Evolutionary conservation across 2,329 filamentous ascomycete species (phyloP), one percentile per base, ranked within the genome.

Genomic region (Claviceps capensis): DNA sequence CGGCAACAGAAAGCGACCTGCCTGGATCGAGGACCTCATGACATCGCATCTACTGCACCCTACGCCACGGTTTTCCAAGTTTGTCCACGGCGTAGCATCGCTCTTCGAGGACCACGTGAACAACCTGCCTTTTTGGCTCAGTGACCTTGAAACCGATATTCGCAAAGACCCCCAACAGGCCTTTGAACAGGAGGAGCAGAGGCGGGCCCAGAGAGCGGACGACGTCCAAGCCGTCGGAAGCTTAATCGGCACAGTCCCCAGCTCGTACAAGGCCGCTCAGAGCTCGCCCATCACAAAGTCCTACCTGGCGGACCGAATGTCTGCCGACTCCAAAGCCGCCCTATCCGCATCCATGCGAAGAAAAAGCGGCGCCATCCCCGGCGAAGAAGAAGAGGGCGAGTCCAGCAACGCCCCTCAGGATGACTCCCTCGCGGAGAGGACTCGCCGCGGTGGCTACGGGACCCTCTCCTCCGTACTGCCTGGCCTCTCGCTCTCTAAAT

Each of bases 71-170:
- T 98, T 98, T 71, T 96, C 89, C 61, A 98, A 98, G 67, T 98
- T 97, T 60, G 86, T 95, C 2, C 91, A 98, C 61, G 93, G 93
- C 55, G 83, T 94, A 4, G 90, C 91, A 7, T 83, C 85, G 41
- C 76, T 98, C 2, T 97, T 97, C 59, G 93, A 97, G 62, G 88
- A 98, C 67, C 82, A 95, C 62, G 90, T 98, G 66, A 97, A 97
- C 70, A 90, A 82, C 56, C 82, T 97, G 62, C 93, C 93, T 14
- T 96, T 97, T 72, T 98, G 93, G 93, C 78, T 97, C 37, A 85
- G 85, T 61, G 86, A 95, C 56, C 76, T 97, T 44, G 91, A 96
- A 64, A 87, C 81, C 36, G 93, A 98, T 64, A 98, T 98, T 63
- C 84, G 91, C 59, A 88, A 87, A 64, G 90, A 97, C 64, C 93